A percentile compares a stretch with the other conserved stretches of the same genome.
These are phyloP conservation scores for Coleophoma eucalyptorum DNA, from an alignment of 2,329 filamentous ascomycete genomes.

Conservation along the genomic window DNA sequence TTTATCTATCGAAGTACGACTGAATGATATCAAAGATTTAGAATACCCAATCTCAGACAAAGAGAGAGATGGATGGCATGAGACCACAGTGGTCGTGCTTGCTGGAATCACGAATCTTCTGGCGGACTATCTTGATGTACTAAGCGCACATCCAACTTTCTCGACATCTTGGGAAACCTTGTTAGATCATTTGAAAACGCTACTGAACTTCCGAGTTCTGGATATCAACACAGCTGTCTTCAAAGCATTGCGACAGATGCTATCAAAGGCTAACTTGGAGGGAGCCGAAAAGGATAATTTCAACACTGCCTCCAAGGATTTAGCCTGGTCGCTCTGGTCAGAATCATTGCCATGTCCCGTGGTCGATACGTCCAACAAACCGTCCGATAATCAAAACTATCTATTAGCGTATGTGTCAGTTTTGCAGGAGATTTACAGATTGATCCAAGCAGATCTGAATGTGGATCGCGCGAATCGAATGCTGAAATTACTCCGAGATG, in stretches of 20 bases:
- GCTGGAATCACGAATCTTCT: constrained; percentile 70
- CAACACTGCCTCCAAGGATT: constrained; percentile 44
- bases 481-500: constrained; percentile 65
- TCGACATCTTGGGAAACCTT: constrained; percentile 72
- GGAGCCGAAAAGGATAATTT: constrained; percentile 28
- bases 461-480: constrained; percentile 62
- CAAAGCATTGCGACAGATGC: constrained; percentile 60
- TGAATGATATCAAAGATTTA: constrained; percentile 34
- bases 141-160: constrained; percentile 65
- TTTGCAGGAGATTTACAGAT: constrained; percentile 72
- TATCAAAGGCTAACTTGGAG: constrained; percentile 45
- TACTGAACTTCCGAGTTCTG: constrained; percentile 61
- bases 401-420: constrained; percentile 80
- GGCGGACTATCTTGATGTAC: constrained; percentile 70
- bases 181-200: constrained; percentile 60
- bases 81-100: constrained; percentile 71
- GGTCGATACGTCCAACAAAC: constrained; percentile 35
- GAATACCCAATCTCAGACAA: constrained; percentile 33
- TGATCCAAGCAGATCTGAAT: constrained; percentile 63
- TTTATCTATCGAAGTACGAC: constrained; percentile 60
- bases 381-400: constrained; percentile 70
- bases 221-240: constrained; percentile 70
- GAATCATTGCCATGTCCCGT: constrained; percentile 54
- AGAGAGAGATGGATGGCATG: constrained; percentile 59
- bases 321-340: constrained; percentile 69